A percentile compares a stretch with the other conserved stretches of the same genome.
Evolutionary conservation across 2,329 filamentous ascomycete species (phyloP).

Genomic region (Verticillium dahliae): DNA sequence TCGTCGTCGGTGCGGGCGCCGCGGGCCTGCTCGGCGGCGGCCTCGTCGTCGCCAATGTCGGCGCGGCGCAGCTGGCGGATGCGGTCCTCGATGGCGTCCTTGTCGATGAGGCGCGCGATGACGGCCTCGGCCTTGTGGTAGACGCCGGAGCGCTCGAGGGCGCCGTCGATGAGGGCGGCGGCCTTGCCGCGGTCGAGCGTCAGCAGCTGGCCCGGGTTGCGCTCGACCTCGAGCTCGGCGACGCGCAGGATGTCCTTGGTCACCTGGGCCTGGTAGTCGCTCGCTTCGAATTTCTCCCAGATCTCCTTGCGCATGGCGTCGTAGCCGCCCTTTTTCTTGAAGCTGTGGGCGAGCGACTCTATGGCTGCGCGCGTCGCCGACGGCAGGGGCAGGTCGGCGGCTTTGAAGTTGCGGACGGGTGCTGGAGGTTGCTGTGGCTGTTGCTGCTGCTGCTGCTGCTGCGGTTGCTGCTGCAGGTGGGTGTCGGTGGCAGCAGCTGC

Average conservation of each 20-base stretch:
- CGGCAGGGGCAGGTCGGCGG: conserved; percentile 67
- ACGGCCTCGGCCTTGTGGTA: conserved; percentile 66
- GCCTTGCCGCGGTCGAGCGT: conserved; percentile 69
- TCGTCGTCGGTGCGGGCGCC: conserved; percentile 69
- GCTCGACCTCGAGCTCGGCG: conserved; percentile 67
- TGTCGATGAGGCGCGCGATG: conserved; percentile 58
- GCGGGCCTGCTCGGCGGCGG: conserved; percentile 55
- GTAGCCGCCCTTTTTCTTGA: conserved; percentile 83
- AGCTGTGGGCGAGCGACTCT: conserved; percentile 68
- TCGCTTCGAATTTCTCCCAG: conserved; percentile 67
- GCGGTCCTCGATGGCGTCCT: conserved; percentile 59
- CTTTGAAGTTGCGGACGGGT: conserved; percentile 51
- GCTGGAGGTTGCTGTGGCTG: background rate
- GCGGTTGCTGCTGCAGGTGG: background rate
- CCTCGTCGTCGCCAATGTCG: conserved; percentile 64
- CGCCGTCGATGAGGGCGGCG: conserved; percentile 69
- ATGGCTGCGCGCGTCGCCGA: conserved; percentile 68
- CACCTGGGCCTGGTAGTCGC: conserved; percentile 63
- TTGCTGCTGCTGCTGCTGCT: too few species aligned
- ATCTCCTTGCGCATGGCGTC: conserved; percentile 71
- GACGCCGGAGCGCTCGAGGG: conserved; percentile 67
- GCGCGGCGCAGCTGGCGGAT: conserved; percentile 61
- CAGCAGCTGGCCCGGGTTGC: conserved; percentile 64
- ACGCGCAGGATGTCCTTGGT: conserved; percentile 61
- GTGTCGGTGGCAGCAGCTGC: background rate